Evolutionary conservation across 352 stramenopile genomes (phyloP).

Genomic region (Thraustochytrium sp.): DNA sequence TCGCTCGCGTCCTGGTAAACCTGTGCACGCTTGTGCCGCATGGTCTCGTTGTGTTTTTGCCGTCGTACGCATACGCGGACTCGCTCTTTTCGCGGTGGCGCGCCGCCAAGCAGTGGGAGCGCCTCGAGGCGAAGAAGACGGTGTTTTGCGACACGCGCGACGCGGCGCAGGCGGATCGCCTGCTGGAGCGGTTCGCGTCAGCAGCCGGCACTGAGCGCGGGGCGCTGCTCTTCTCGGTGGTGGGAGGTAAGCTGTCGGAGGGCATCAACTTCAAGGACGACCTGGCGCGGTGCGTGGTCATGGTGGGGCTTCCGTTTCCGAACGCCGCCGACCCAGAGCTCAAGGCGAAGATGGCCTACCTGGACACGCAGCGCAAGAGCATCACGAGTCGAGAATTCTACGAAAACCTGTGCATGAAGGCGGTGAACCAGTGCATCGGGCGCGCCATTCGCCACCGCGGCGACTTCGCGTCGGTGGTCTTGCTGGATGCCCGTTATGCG

Average conservation of each 20-base stretch:
- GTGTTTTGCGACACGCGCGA: slow-evolving; percentile 89
- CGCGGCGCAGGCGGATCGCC: slow-evolving; percentile 70
- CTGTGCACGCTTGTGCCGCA: slow-evolving; percentile 77
- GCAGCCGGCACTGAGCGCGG: slow-evolving; percentile 43
- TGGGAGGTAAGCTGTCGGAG: slow-evolving; percentile 98
- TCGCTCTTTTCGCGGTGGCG: slow-evolving; percentile 75
- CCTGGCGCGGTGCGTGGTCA: slow-evolving; percentile 89
- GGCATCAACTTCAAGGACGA: slow-evolving; percentile 99
- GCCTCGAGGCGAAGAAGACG: slow-evolving; percentile 76
- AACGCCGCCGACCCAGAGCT: slow-evolving; percentile 91
- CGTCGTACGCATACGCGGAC: slow-evolving; percentile 93
- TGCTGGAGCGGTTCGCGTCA: slow-evolving; percentile 74
- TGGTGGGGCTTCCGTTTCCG: slow-evolving; percentile 96
- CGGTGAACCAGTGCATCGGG: slow-evolving; percentile 98
- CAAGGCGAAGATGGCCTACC: slow-evolving; percentile 91
- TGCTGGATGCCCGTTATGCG: slow-evolving; percentile 88
- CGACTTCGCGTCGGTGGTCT: slow-evolving; percentile 92
- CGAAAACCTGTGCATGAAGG: slow-evolving; percentile 95
- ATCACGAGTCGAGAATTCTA: slow-evolving; percentile 72
- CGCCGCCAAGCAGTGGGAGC: slow-evolving; percentile 63
- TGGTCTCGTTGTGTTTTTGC: slow-evolving; percentile 95
- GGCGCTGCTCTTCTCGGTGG: slow-evolving; percentile 86
- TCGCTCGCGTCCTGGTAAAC: slow-evolving; percentile 86
- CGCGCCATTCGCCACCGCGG: slow-evolving; percentile 93
- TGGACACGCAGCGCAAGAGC: slow-evolving; percentile 58